Evolutionary conservation across 495 filamentous ascomycete species (phyloP).

Genomic region (Talaromyces wortmannii): DNA sequence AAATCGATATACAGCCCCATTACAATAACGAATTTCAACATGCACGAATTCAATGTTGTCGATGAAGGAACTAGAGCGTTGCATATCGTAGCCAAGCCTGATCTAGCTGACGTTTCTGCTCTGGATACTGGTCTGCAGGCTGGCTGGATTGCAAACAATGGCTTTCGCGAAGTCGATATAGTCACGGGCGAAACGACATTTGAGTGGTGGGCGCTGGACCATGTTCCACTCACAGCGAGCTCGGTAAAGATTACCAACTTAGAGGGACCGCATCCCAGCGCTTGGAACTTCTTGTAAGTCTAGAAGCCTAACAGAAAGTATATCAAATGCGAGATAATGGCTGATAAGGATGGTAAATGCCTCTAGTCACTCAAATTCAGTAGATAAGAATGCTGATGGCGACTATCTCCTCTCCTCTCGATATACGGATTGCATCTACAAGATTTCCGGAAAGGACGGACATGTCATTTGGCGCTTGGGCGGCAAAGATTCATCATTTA

Average conservation of each 20-base stretch:
- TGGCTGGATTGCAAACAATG: constrained; percentile 13
- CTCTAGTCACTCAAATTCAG: constrained; percentile 13
- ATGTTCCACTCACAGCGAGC: constrained; percentile 16
- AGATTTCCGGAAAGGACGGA: constrained; percentile 44
- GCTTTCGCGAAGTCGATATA: constrained; percentile 20
- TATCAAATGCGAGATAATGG: constrained; percentile 7
- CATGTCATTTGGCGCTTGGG: constrained; percentile 45
- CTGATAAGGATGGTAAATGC: constrained; percentile 6
- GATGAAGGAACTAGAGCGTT: constrained; percentile 7
- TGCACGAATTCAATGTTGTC: constrained; percentile 19
- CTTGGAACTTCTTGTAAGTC: constrained; percentile 28
- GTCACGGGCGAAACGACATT: constrained; percentile 15
- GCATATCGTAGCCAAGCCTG: constrained; percentile 7
- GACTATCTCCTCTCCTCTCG: constrained; percentile 47
- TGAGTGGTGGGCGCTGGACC: constrained; percentile 19
- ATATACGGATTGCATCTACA: constrained; percentile 38
- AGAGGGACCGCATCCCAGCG: constrained; percentile 12
- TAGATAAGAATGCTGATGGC: constrained; percentile 22
- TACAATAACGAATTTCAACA: constrained; percentile 6
- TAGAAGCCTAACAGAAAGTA: not conserved
- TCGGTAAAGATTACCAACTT: constrained; percentile 9
- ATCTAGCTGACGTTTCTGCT: not conserved
- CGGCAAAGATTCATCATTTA: constrained; percentile 22
- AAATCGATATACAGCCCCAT: not conserved
- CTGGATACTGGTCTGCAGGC: not conserved